Conservation (phyloP, 2,329 filamentous ascomycete species). For the Hypoxylon sp. region DNA sequence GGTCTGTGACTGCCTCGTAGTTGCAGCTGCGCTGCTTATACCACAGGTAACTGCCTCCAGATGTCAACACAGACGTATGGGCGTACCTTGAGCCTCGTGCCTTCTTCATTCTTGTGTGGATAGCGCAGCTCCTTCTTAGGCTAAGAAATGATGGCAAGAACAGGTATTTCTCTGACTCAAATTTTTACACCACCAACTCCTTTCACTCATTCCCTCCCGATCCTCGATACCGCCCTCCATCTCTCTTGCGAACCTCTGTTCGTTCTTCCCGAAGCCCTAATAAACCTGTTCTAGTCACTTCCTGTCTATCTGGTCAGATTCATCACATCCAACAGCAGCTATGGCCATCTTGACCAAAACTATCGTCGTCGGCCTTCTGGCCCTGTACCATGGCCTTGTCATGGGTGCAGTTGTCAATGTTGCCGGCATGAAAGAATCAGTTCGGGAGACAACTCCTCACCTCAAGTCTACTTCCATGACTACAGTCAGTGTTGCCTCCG, state of each 20-base stretch:
- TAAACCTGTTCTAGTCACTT: constrained; percentile 11
- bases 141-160: not conserved
- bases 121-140: not conserved
- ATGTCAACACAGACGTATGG: too few species aligned
- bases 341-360: constrained; percentile 22
- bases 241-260: not conserved
- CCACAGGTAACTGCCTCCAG: not conserved
- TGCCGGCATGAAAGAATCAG: constrained; percentile 1
- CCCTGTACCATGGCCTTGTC: constrained; percentile 25
- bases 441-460: not conserved
- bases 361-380: constrained; percentile 33
- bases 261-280: not conserved
- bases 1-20: too few species aligned
- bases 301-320: not conserved
- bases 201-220: not conserved
- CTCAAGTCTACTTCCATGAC: not conserved
- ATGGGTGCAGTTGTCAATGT: constrained; percentile 8
- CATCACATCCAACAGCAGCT: not conserved
- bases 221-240: not conserved
- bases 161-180: not conserved
- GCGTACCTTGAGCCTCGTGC: too few species aligned
- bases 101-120: not conserved
- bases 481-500: not conserved
- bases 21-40: too few species aligned
- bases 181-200: not conserved